phyloP scores from a whole-genome alignment of 1,139 yeast genomes.

The Suhomyces taliae region DNA sequence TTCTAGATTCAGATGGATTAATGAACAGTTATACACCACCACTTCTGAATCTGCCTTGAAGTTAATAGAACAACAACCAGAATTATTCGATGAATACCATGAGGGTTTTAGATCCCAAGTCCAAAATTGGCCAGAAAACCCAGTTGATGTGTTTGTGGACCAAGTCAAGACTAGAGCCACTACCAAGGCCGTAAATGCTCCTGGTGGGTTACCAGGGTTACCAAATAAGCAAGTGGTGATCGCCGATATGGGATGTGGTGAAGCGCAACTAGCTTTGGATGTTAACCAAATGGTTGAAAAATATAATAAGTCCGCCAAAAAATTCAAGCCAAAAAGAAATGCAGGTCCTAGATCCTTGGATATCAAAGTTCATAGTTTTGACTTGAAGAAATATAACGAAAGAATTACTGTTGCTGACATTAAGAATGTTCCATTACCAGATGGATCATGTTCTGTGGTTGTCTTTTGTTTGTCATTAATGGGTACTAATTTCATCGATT shows the following conservation, averaged over 20 bases:
- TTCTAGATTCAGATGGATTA: constrained; percentile 95
- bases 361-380: constrained; percentile 82
- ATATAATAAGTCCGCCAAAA: constrained; percentile 28
- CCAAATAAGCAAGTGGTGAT: constrained; percentile 58
- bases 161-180: constrained; percentile 62
- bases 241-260: constrained; percentile 99
- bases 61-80: constrained; percentile 78
- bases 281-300: constrained; percentile 51
- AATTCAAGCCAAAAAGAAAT: constrained; percentile 27
- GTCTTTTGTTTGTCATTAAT: constrained; percentile 90
- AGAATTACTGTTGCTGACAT: constrained; percentile 95
- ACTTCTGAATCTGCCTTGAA: constrained; percentile 74
- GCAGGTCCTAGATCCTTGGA: constrained; percentile 34
- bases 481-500: constrained; percentile 96
- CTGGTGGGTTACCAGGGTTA: constrained; percentile 89
- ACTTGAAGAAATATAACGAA: constrained; percentile 80
- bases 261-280: constrained; percentile 79
- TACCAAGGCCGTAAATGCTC: constrained; percentile 76
- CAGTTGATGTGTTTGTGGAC: constrained; percentile 82
- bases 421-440: constrained; percentile 79
- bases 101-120: constrained; percentile 94
- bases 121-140: constrained; percentile 97
- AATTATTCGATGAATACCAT: constrained; percentile 89
- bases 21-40: constrained; percentile 88
- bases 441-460: constrained; percentile 78